Evolutionary conservation across 2,329 filamentous ascomycete genomes (phyloP), one percentile per base, ranked within the genome.

Genomic region (Knoxdaviesia proteae): DNA sequence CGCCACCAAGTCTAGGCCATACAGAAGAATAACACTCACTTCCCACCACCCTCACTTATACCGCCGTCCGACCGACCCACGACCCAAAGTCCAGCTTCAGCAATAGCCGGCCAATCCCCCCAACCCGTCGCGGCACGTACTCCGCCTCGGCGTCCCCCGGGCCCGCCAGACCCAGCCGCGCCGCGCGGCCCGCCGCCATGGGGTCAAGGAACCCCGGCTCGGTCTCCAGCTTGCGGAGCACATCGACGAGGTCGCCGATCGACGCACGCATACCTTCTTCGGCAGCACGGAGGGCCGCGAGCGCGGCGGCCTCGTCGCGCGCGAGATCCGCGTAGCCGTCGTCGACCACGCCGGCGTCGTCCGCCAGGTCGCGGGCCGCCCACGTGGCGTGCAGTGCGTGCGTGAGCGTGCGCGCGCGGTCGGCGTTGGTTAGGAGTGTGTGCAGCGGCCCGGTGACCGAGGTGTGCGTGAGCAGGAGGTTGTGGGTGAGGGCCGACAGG

Each of bases 31-130:
- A 20, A 20, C 20, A 2, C 20, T 20, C 3, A 20, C 20, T 20
- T 20, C 20, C 20, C 20, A 20, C 20, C 20, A 20, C 20, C 20
- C 20, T 20, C 20, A 20, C 20, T 20, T 20, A 20, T 20, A 20
- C 20, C 3, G 20, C 20, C 20, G 20, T 46, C 34, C 56, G 53
- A 5, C 56, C 62, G 48, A 72, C 68, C 71, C 70, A 75, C 43
- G 60, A 68, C 20, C 71, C 71, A 56, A 75, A 74, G 53, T 94
- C 86, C 51, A 94, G 62, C 63, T 94, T 94, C 84, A 94, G 93
- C 54, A 94, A 58, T 54, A 94, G 59, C 45, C 82, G 68, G 61
- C 94, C 84, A 39, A 94, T 74, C 1, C 84, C 82, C 0, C 83
- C 83, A 4, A 84, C 72, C 46, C 80, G 75, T 47, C 74, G 69